Evolutionary conservation across 345 rosid species (phyloP), one percentile per base, ranked within the genome.

Genomic region (Diplotaxis tenuifolia): DNA sequence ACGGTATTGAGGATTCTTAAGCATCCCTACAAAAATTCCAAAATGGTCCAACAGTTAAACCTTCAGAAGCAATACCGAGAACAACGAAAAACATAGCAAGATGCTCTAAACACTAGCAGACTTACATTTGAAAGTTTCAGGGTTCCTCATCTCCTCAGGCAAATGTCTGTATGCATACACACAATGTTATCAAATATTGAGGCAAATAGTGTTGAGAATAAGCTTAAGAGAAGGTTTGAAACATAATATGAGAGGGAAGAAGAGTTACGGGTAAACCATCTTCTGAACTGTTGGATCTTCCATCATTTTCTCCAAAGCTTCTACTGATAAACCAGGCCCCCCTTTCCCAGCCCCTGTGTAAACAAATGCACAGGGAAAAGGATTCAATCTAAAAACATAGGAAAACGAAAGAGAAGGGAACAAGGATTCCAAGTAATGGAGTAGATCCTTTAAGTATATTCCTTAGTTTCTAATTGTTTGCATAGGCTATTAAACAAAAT

Each of bases 141-240:
- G 97, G 77, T 90, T 87, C 80, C 99, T 92, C 96, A 92, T 89
- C 89, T 95, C 96, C 85, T 90, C 96, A 4, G 99, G 97, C 67
- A 95, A 81, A 76, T 89, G 77, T 62, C 99, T 95, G 89, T 78
- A 83, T 60, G 31, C 73, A 82, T 55, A 65, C 25, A 15, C 50
- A 55, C 65, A 79, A 40, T 61, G 79, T 67, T 65, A 69, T 60
- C 67, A 65, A 42, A 45, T 32, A 23, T 14, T 15, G 5, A 6
- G 29, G 75, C n/a, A 62, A 54, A 32, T 16, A 29, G 28, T 42
- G 53, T 28, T 28, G 19, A 21, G 31, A 20, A 32, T 28, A 4
- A 15, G 15, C 19, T 11, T 7, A 53, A 53, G 52, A 40, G 69
- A 55, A 54, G 65, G 18, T 55, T 63, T 15, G 14, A 31, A 70